phyloP scores from a whole-genome alignment of 2,329 filamentous ascomycete genomes.

The Colletotrichum sp. region DNA sequence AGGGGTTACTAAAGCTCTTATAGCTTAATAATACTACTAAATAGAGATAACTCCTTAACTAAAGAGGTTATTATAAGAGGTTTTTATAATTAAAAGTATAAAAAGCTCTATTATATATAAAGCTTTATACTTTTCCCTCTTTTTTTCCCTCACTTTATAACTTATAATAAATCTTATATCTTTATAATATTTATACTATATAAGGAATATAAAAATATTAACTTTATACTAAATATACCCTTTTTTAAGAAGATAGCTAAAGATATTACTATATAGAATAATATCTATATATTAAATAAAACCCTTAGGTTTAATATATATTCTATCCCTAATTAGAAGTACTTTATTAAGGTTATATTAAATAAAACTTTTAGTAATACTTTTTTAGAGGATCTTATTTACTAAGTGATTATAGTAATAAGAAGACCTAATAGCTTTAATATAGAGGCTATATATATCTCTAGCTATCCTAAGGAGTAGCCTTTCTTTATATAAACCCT shows the following conservation, averaged over 20 bases:
- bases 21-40: too few relatives aligned
- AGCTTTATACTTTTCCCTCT: too few relatives aligned
- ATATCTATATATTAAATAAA: not conserved
- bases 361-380: not conserved
- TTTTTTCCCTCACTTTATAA: not conserved
- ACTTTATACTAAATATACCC: not conserved
- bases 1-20: too few relatives aligned
- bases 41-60: too few relatives aligned
- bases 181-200: not conserved
- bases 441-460: too few relatives aligned
- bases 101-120: too few relatives aligned
- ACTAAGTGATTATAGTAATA: too few relatives aligned
- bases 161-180: not conserved
- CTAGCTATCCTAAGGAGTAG: too few relatives aligned
- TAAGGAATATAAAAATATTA: not conserved
- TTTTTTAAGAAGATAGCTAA: not conserved
- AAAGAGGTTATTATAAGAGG: too few relatives aligned
- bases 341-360: not conserved
- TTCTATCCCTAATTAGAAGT: accelerated
- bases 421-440: too few relatives aligned
- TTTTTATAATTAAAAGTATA: too few relatives aligned
- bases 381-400: accelerated
- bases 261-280: not conserved
- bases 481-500: too few relatives aligned
- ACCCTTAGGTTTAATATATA: accelerated